Evolutionary conservation across 2,329 filamentous ascomycete genomes (phyloP).

Genomic region (Phialophora verrucosa): DNA sequence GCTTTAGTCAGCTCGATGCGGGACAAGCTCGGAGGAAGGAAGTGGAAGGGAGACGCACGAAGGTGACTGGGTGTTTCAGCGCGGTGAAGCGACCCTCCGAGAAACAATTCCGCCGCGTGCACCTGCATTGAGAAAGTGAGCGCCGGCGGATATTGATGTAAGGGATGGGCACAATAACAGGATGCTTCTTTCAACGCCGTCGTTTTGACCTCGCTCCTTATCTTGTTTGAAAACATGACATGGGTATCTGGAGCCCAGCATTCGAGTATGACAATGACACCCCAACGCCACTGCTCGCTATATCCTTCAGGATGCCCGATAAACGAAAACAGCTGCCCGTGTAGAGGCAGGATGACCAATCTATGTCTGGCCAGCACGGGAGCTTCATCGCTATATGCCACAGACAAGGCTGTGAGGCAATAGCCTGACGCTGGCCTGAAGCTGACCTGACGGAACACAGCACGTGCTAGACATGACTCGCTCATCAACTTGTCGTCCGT

Average conservation of each 20-base stretch:
- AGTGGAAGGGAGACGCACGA: too few relatives aligned
- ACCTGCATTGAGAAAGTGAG: background rate
- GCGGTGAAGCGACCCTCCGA: background rate
- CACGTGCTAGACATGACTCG: background rate
- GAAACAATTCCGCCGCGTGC: background rate
- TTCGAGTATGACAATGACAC: background rate
- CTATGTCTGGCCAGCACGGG: background rate
- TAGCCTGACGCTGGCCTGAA: background rate
- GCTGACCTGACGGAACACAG: background rate
- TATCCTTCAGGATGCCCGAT: background rate
- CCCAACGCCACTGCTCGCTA: conserved; percentile 4
- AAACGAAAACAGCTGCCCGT: background rate
- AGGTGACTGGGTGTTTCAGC: background rate
- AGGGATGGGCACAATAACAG: background rate
- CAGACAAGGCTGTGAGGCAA: background rate
- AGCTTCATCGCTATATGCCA: background rate
- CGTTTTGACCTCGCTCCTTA: background rate
- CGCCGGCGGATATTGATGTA: too few relatives aligned
- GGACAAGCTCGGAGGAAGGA: too few relatives aligned
- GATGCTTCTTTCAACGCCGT: too few relatives aligned
- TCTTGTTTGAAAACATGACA: background rate
- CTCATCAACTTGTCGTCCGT: conserved; percentile 26
- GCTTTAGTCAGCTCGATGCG: background rate
- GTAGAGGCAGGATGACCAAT: background rate
- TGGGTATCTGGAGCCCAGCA: conserved; percentile 9